phyloP scores from a whole-genome alignment of 257 asterid species.

The Penstemon newberryi region DNA sequence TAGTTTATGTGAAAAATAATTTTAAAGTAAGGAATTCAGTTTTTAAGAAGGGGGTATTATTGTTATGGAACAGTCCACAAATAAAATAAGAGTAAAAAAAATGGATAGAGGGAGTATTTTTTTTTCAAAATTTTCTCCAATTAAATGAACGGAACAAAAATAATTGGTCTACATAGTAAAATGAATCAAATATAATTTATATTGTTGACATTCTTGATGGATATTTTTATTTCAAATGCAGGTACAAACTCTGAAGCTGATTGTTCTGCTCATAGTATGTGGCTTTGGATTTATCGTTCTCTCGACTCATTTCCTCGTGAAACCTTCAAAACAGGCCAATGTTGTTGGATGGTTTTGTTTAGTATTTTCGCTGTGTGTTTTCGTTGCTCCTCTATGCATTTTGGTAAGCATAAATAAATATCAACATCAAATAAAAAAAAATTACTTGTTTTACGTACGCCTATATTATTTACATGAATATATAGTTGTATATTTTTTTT shows the following conservation, averaged over 20 bases:
- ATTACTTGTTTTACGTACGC: no score
- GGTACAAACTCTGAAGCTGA: constrained; percentile 46
- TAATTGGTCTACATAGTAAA: no score
- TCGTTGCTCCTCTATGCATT: constrained; percentile 66
- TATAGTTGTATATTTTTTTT: neutral
- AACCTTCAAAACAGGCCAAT: constrained; percentile 33
- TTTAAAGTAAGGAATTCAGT: no score
- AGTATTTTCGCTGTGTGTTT: constrained; percentile 63
- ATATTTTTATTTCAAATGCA: constrained; percentile 20
- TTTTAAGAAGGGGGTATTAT: no score
- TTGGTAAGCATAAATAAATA: constrained; percentile 36
- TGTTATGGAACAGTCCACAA: no score
- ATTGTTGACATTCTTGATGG: no score
- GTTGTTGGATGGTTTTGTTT: constrained; percentile 72
- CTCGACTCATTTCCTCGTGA: constrained; percentile 41
- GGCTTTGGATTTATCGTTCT: constrained; percentile 50
- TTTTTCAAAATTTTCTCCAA: no score
- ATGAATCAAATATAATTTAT: no score
- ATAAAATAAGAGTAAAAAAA: no score
- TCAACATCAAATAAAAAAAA: neutral
- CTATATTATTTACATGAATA: neutral
- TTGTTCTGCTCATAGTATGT: constrained; percentile 32
- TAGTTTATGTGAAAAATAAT: no score
- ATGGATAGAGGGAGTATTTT: no score
- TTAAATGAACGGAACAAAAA: no score